phyloP scores from a whole-genome alignment of 2,329 filamentous ascomycete species.

The Ophiostoma tasmaniense region DNA sequence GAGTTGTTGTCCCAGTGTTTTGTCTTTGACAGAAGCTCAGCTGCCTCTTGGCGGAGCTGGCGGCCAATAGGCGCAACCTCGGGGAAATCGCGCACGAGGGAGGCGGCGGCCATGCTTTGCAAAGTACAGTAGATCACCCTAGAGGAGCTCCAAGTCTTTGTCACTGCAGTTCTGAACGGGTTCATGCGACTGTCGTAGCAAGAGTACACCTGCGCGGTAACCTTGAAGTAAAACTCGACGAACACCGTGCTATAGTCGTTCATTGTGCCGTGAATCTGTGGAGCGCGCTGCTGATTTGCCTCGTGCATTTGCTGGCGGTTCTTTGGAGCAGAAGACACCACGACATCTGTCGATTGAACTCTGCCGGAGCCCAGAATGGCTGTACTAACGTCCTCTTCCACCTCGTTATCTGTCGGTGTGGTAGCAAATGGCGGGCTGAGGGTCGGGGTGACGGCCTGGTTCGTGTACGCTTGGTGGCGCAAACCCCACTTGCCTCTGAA shows the following conservation, averaged over 20 bases:
- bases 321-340: not conserved
- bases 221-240: constrained; percentile 52
- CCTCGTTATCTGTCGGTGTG: not conserved
- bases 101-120: constrained; percentile 51
- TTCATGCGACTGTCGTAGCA: constrained; percentile 49
- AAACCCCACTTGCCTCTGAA: constrained; percentile 3
- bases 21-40: constrained; percentile 41
- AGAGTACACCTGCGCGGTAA: constrained; percentile 47
- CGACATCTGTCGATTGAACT: not conserved
- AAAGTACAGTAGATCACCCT: constrained; percentile 46
- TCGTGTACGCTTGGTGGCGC: not conserved
- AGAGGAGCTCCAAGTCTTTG: constrained; percentile 31
- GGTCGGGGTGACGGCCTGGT: not conserved
- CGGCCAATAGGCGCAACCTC: constrained; percentile 42
- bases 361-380: not conserved
- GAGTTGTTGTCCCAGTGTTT: constrained; percentile 38
- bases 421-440: not conserved
- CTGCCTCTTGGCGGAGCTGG: constrained; percentile 45
- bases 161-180: constrained; percentile 45
- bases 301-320: not conserved
- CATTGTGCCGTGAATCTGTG: constrained; percentile 28
- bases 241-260: constrained; percentile 42
- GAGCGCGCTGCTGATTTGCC: not conserved
- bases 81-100: constrained; percentile 45
- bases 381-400: not conserved